phyloP scores from a whole-genome alignment of 345 rosid genomes.

The Citrus australasica region DNA sequence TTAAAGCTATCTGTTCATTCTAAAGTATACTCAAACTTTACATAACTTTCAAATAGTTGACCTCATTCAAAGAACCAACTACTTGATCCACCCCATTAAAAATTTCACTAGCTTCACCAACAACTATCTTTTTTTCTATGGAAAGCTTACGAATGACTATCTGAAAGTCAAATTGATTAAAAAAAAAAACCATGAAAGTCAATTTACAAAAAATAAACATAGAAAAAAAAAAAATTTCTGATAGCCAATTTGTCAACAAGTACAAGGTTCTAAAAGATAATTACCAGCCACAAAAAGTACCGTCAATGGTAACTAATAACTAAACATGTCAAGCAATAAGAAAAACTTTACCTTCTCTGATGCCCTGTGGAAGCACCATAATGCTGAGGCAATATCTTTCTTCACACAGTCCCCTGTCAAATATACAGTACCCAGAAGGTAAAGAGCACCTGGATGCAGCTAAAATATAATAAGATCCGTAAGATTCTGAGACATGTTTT shows the following conservation, averaged over 20 bases:
- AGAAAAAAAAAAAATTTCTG: not conserved
- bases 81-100: not conserved
- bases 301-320: not conserved
- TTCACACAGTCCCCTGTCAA: constrained; percentile 85
- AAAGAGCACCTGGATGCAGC: constrained; percentile 98
- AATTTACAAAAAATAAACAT: too few species aligned
- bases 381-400: constrained; percentile 85
- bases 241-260: not conserved
- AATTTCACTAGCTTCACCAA: not conserved
- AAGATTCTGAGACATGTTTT: constrained; percentile 17
- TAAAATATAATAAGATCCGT: constrained; percentile 30
- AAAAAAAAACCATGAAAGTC: too few species aligned
- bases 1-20: not conserved
- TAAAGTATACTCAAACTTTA: not conserved
- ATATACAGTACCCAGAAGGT: constrained; percentile 85
- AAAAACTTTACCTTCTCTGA: constrained; percentile 61
- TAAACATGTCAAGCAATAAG: constrained; percentile 4
- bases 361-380: constrained; percentile 94
- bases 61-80: not conserved
- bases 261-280: not conserved
- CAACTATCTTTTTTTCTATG: too few species aligned
- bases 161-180: too few species aligned
- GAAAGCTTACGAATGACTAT: too few species aligned
- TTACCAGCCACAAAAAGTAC: constrained; percentile 5
- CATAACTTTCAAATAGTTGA: not conserved